Base-by-base conservation (phyloP, 306 rosid genomes). In the Lathyrus oleraceus region DNA sequence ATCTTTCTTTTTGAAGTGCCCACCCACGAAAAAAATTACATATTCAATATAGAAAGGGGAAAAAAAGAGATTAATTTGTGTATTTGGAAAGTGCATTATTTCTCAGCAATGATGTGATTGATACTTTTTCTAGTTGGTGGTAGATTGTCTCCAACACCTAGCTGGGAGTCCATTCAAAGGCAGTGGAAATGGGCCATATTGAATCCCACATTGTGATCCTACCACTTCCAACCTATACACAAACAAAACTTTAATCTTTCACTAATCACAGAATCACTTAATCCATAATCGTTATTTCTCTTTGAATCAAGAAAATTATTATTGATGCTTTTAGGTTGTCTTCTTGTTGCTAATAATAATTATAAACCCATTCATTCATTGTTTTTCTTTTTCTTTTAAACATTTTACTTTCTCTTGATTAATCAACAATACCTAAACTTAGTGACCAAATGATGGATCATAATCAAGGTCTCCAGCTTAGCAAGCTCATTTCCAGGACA, bases 401-500 rank as follows among this genome's bases (percentile, higher is more conserved):
- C 19, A 39, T 51, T 38, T 65, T 10, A 1, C 5, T 72, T 49
- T 40, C 15, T 49, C 47, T 57, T 71, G 11, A 45, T 32, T 70
- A 47, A 44, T 64, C 52, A 15, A 59, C 40, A 45, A 7, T 86
- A 88, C 98, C 95, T 86, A 83, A 94, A 91, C 39, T 88, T 84
- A 72, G 92, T 91, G 75, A 88, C 95, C 72, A 94, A 75, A 76
- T 89, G 90, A 80, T 94, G 99, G 67, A 91, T 74, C 95, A 88
- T 88, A 52, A 87, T 81, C 71, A 94, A 62, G 0, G 85, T 78
- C 82, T 94, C 97, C 76, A 94, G 86, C 86, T 91, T 94, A 59
- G 99, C 96, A 40, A 94, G 96, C 69, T 91, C 96, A 74, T 94
- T 94, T 61, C 99, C 99, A 2, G 99, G 97, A 76, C 99, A 94